These are phyloP conservation scores for Chamaenerion angustifolium DNA, from an alignment of 345 rosid genomes.

Conservation along the genomic window DNA sequence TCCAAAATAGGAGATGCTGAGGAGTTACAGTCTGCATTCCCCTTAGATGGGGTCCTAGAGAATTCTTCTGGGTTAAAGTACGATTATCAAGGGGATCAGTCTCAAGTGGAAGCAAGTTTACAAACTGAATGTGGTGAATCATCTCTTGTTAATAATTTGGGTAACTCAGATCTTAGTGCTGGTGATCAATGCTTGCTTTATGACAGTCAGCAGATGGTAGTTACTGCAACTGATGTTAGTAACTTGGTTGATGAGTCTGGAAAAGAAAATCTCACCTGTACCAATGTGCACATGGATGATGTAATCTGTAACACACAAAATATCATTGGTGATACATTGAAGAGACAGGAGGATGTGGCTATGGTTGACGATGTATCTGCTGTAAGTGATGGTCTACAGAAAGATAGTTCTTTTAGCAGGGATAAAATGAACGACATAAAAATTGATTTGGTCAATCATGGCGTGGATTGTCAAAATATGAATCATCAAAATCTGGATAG, in stretches of 20 bases:
- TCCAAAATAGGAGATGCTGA: constrained; percentile 21
- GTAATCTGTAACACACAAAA: not conserved
- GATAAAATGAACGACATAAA: not conserved
- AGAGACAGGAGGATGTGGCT: constrained; percentile 2
- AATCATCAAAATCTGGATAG: constrained; percentile 1
- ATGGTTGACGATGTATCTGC: not conserved
- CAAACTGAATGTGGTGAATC: constrained; percentile 16
- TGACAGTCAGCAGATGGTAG: constrained; percentile 8
- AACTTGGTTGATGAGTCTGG: constrained; percentile 13
- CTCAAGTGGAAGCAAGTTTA: constrained; percentile 24
- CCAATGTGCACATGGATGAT: constrained; percentile 25
- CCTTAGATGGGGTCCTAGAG: constrained; percentile 21
- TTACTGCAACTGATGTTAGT: constrained; percentile 17
- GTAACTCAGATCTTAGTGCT: not conserved
- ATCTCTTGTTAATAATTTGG: constrained; percentile 10
- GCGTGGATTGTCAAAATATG: not conserved
- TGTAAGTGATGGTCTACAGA: not conserved
- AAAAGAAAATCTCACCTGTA: constrained; percentile 21
- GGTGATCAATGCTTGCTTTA: constrained; percentile 2
- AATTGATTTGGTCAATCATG: not conserved
- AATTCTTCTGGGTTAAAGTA: constrained; percentile 20
- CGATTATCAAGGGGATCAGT: constrained; percentile 24
- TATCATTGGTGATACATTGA: not conserved
- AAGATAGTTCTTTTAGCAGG: not conserved
- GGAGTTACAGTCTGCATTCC: constrained; percentile 19